Conservation (phyloP, 495 filamentous ascomycete species). For the Penicillium simplicissimum region DNA sequence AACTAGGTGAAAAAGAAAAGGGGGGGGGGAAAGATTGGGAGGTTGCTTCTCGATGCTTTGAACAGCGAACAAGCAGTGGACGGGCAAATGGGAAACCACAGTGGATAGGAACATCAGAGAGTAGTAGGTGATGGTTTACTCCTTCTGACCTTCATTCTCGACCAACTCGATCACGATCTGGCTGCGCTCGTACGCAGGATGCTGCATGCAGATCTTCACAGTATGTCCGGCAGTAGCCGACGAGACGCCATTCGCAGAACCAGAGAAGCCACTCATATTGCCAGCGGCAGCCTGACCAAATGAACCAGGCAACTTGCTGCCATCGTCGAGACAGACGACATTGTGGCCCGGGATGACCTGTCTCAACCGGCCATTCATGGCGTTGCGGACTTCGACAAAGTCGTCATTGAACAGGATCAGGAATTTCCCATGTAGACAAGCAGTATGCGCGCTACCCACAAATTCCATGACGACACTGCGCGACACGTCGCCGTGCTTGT, state of each 20-base stretch:
- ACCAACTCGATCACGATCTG: slow-evolving; percentile 91
- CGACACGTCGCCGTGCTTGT: slow-evolving; percentile 94
- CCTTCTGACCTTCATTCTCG: slow-evolving; percentile 90
- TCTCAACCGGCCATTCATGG: slow-evolving; percentile 87
- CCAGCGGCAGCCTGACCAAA: slow-evolving; percentile 35
- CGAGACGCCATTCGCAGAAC: slow-evolving; percentile 32
- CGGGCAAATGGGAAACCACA: not conserved
- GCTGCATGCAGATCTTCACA: slow-evolving; percentile 93
- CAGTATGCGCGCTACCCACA: slow-evolving; percentile 83
- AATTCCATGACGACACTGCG: slow-evolving; percentile 96
- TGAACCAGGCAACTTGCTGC: slow-evolving; percentile 51
- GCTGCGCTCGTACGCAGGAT: slow-evolving; percentile 76
- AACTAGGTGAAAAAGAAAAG: not conserved
- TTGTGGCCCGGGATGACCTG: slow-evolving; percentile 93
- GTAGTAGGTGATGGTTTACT: slow-evolving; percentile 38
- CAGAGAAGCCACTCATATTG: slow-evolving; percentile 28
- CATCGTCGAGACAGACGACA: slow-evolving; percentile 86
- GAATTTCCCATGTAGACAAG: slow-evolving; percentile 75
- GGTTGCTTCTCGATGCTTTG: not conserved
- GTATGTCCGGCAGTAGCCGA: slow-evolving; percentile 48
- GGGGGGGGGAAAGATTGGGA: not conserved
- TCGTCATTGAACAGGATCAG: slow-evolving; percentile 83
- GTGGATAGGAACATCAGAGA: not conserved
- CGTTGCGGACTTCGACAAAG: slow-evolving; percentile 95
- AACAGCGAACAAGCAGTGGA: not conserved